Percentiles rank a stretch among this genome's conserved stretches.
Evolutionary conservation across 345 rosid species (phyloP).

Genomic region (Heritiera littoralis): DNA sequence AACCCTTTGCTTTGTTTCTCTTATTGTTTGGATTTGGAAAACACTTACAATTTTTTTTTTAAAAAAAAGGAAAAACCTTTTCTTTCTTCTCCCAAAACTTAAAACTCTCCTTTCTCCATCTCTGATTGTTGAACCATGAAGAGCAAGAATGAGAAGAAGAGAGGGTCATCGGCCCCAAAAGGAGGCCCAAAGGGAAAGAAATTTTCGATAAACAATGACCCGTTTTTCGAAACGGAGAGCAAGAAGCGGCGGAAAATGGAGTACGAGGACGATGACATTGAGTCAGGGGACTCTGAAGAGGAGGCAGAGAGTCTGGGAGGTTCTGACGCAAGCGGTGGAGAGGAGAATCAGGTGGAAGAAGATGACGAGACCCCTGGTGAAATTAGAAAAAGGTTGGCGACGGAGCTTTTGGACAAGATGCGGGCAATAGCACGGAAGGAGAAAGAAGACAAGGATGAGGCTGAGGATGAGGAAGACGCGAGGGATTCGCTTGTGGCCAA

Average conservation of each 20-base stretch:
- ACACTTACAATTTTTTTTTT: not conserved
- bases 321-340: slow-evolving; percentile 31
- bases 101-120: not conserved
- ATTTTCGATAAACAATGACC: slow-evolving; percentile 35
- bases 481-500: slow-evolving; percentile 62
- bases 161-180: slow-evolving; percentile 15
- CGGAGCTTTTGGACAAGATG: slow-evolving; percentile 43
- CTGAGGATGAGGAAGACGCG: slow-evolving; percentile 51
- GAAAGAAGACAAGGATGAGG: slow-evolving; percentile 50
- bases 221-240: slow-evolving; percentile 48
- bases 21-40: not conserved
- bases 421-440: slow-evolving; percentile 44
- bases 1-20: slow-evolving; percentile 4
- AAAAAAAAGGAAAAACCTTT: not conserved
- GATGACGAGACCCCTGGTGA: slow-evolving; percentile 72
- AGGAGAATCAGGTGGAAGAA: slow-evolving; percentile 29
- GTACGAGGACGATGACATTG: slow-evolving; percentile 55
- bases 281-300: slow-evolving; percentile 58
- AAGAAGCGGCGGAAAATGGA: slow-evolving; percentile 52
- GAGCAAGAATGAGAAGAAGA: slow-evolving; percentile 18
- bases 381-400: slow-evolving; percentile 69
- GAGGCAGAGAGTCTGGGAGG: slow-evolving; percentile 36
- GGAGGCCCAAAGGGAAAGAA: slow-evolving; percentile 10
- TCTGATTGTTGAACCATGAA: slow-evolving; percentile 16
- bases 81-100: not conserved